Evolutionary conservation across 2,329 filamentous ascomycete genomes (phyloP), one percentile per base, ranked within the genome.

Genomic region (Aspergillus hiratsukae): DNA sequence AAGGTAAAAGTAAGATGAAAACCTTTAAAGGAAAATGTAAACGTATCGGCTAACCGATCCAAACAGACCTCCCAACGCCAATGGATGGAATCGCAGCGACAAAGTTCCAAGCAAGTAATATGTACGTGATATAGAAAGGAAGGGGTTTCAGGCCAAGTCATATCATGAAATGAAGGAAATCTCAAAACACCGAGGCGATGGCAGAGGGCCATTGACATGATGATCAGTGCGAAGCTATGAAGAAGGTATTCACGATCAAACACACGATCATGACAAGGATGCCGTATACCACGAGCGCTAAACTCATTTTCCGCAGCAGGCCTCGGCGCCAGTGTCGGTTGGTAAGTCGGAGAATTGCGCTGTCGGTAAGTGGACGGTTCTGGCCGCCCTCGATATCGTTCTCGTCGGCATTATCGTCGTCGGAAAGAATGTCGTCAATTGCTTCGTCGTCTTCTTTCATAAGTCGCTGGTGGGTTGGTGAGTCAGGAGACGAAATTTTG

Each of bases 401-500:
- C 31, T 68, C 64, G 1, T 73, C 68, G 9, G 68, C 68, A 8
- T 68, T 64, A 28, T 66, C 66, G 25, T 63, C 64, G 3, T 67
- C 69, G 29, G 75, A 69, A 59, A 84, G 76, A 0, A 82, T 78
- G 40, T 83, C 83, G 1, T 79, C 80, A 8, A 80, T 80, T 27
- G 80, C 81, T 50, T 89, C 87, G 65, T 97, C 94, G 63, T 97
- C 91, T 67, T 94, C 91, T 72, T 97, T 97, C 60, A 91, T 79
- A 9, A 97, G 79, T 14, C 88, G 85, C 71, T 96, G 93, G 66
- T 97, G 91, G 60, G 93, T 86, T 28, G 87, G 83, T 48, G 90
- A 93, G 54, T 96, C 88, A 0, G 94, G 94, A 25, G 90, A 86
- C 11, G 91, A 95, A 58, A 99, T 97, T 75, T 97, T 97, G 78